Percentiles rank a stretch among this genome's conserved stretches.
phyloP scores from a whole-genome alignment of 1,284 basidiomycete species.

The Xerocomus amazonicus region DNA sequence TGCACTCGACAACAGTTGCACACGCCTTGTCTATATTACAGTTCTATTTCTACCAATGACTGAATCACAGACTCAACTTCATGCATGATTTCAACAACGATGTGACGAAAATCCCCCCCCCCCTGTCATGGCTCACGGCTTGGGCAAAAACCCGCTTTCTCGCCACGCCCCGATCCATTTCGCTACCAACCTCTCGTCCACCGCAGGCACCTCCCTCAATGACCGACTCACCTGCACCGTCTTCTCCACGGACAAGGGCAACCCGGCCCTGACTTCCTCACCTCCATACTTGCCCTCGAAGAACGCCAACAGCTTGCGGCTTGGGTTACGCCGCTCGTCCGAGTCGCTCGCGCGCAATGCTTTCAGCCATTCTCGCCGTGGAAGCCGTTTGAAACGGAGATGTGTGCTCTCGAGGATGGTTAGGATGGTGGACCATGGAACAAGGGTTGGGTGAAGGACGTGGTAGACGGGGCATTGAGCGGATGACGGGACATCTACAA shows the following conservation, averaged over 20 bases:
- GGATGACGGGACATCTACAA: slow-evolving; percentile 32
- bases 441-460: slow-evolving; percentile 42
- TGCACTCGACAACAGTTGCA: too few species aligned
- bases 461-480: slow-evolving; percentile 39
- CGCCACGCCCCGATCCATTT: slow-evolving; percentile 38
- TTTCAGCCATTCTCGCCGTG: slow-evolving; percentile 46
- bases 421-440: slow-evolving; percentile 44
- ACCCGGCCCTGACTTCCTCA: slow-evolving; percentile 15
- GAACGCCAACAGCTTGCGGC: slow-evolving; percentile 46
- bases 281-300: slow-evolving; percentile 35
- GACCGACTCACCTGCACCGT: slow-evolving; percentile 26
- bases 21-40: too few species aligned
- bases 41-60: too few species aligned
- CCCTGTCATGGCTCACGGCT: background rate
- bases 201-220: slow-evolving; percentile 28
- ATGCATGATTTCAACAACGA: too few species aligned
- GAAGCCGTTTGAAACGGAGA: slow-evolving; percentile 43
- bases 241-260: slow-evolving; percentile 22
- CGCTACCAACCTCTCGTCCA: slow-evolving; percentile 27
- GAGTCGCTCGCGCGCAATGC: slow-evolving; percentile 39
- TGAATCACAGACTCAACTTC: too few species aligned
- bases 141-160: slow-evolving; percentile 30
- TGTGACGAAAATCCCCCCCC: too few species aligned
- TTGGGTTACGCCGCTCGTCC: slow-evolving; percentile 46
- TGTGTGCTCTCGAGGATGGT: slow-evolving; percentile 39